phyloP scores from a whole-genome alignment of 345 rosid species.

The Kandelia obovata region DNA sequence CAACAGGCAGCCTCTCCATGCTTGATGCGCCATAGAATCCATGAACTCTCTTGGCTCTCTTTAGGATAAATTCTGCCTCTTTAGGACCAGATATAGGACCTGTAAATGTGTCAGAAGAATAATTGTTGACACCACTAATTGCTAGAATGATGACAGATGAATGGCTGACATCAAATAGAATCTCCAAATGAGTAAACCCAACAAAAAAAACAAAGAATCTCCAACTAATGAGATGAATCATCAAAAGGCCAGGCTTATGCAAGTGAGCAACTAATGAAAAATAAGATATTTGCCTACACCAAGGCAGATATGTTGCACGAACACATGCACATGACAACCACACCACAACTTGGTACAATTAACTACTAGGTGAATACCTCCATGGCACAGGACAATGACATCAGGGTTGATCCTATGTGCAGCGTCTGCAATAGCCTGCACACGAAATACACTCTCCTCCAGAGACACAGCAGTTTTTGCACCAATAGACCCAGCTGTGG shows the following conservation, averaged over 20 bases:
- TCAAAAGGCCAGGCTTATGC: too few relatives aligned
- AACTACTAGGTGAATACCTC: conserved; percentile 45
- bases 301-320: neutral
- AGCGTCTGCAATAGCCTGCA: conserved; percentile 87
- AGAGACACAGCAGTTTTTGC: conserved; percentile 79
- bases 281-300: neutral
- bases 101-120: conserved; percentile 23
- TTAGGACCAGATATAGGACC: conserved; percentile 81
- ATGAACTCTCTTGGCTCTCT: conserved; percentile 73
- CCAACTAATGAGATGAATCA: neutral
- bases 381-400: conserved; percentile 77
- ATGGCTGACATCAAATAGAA: too few relatives aligned
- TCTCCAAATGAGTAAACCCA: too few relatives aligned
- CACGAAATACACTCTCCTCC: conserved; percentile 68
- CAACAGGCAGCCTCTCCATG: conserved; percentile 95
- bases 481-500: conserved; percentile 83
- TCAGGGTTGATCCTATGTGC: conserved; percentile 57
- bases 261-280: neutral
- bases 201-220: neutral
- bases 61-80: conserved; percentile 73
- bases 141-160: too few relatives aligned
- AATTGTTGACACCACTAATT: neutral
- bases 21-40: conserved; percentile 97
- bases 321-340: neutral
- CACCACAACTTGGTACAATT: neutral